These are phyloP conservation scores for Ascobolus immersus DNA, from an alignment of 495 filamentous ascomycete species.

Conservation along the genomic window DNA sequence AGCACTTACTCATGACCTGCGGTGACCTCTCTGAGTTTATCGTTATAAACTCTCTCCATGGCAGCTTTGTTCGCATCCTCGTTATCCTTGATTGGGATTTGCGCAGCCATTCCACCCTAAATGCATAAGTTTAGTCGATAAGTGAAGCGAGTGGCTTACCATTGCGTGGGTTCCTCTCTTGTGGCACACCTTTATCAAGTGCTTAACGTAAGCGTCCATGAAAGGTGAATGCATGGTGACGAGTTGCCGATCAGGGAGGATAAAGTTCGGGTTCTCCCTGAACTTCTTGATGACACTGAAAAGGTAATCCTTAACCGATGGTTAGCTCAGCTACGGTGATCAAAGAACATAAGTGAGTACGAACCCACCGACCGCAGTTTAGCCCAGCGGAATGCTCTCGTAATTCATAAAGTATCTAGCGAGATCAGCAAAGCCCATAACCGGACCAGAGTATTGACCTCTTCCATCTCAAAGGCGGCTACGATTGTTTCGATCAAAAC, in stretches of 20 bases:
- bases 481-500: conserved; percentile 96
- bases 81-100: conserved; percentile 95
- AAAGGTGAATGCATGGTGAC: conserved; percentile 98
- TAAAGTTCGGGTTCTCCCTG: conserved; percentile 74
- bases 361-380: conserved; percentile 97
- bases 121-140: conserved; percentile 7
- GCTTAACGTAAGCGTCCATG: conserved; percentile 92
- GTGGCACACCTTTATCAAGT: conserved; percentile 95
- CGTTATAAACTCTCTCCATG: conserved; percentile 77
- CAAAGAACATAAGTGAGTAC: too few relatives aligned
- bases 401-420: conserved; percentile 87
- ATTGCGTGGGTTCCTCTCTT: conserved; percentile 87
- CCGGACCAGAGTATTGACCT: conserved; percentile 21
- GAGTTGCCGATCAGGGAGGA: conserved; percentile 69
- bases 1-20: conserved; percentile 58
- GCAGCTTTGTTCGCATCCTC: conserved; percentile 70
- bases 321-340: too few relatives aligned
- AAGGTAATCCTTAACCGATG: too few relatives aligned
- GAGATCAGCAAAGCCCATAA: neutral
- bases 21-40: conserved; percentile 88
- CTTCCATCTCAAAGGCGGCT: conserved; percentile 99
- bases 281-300: conserved; percentile 99
- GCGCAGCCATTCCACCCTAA: conserved; percentile 85
- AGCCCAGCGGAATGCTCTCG: conserved; percentile 87
- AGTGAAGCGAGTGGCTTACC: conserved; percentile 18